Base-by-base conservation (phyloP, 345 rosid genomes). In the Sapria himalayana region DNA sequence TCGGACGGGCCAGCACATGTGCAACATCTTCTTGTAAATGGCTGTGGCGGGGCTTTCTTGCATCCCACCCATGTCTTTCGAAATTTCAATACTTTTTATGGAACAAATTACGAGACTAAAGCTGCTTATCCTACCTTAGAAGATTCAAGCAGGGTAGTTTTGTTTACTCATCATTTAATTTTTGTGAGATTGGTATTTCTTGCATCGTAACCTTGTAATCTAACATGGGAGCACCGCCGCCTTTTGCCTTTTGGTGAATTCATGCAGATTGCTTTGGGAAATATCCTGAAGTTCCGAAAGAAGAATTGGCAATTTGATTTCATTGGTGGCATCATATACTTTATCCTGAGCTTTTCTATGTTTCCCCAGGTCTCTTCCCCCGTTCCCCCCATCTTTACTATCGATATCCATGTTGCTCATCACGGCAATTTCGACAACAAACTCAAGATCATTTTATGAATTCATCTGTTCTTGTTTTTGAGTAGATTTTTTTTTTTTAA, bases 241-340 rank as follows among this genome's bases (percentile, higher is more conserved):
- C 34, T 7, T 36, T 20, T 54, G 55, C 18, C 15, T 54, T 10
- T 40, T 16, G 8, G 37, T 54, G 21, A 33, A 25, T 53, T 55
- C 35, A 25, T 49, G 61, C 80, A 89, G 98, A 89, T 82, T 65
- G 98, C 98, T 41, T 43, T 89, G 70, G 98, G 98, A 59, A 89
- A 89, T 63, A 89, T 89, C 61, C 66, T 89, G 77, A 89, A 89
- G 72, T 89, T 89, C 42, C 76, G 95, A 51, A 89, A 82, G 73
- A 89, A 79, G 73, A 89, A 89, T 56, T 89, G 95, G 98, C 98
- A 89, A 33, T 89, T 89, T 48, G 98, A 89, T 71, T 70, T 82
- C 51, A 89, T 89, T 37, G 98, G 98, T 50, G 98, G 98, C 56
- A 66, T 89, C 46, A 74, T 89, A 61, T 89, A 89, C 67, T 89